Percentiles rank a stretch among this genome's conserved stretches.
These are phyloP conservation scores for Lasiodiplodia sp. DNA, from an alignment of 2,329 filamentous ascomycete species.

Conservation along the genomic window DNA sequence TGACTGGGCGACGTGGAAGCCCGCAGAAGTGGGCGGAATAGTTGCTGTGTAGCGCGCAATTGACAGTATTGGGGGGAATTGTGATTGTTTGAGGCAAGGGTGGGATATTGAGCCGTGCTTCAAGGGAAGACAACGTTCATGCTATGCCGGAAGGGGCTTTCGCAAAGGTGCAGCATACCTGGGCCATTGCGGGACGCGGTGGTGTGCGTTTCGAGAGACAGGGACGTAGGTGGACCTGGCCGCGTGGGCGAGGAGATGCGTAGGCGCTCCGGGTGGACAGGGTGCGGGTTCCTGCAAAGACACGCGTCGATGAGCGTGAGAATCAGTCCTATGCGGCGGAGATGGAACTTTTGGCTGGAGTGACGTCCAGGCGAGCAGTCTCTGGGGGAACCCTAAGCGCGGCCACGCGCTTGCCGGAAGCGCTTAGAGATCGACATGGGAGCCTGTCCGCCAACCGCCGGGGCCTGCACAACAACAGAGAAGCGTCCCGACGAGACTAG, in stretches of 20 bases:
- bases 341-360: conserved; percentile 7
- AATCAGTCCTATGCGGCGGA: not conserved
- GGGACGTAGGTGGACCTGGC: not conserved
- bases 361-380: conserved; percentile 19
- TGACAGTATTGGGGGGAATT: not conserved
- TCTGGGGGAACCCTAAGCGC: conserved; percentile 19
- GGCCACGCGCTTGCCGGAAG: conserved; percentile 21
- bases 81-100: not conserved
- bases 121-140: not conserved
- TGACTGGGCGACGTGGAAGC: conserved; percentile 15
- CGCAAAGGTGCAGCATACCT: conserved; percentile 15
- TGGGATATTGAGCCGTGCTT: not conserved
- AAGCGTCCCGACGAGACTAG: conserved; percentile 13
- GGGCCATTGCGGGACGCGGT: conserved; percentile 11
- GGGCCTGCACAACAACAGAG: conserved; percentile 24
- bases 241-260: not conserved
- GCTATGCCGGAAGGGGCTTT: not conserved
- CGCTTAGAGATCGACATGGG: conserved; percentile 19
- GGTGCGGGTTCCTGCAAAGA: not conserved
- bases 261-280: not conserved
- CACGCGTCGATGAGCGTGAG: not conserved
- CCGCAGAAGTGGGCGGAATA: conserved; percentile 9
- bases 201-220: not conserved
- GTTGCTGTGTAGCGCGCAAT: not conserved
- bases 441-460: conserved; percentile 18